Evolutionary conservation across 2,329 filamentous ascomycete species (phyloP).

Genomic region (Trichoderma guizhouense): DNA sequence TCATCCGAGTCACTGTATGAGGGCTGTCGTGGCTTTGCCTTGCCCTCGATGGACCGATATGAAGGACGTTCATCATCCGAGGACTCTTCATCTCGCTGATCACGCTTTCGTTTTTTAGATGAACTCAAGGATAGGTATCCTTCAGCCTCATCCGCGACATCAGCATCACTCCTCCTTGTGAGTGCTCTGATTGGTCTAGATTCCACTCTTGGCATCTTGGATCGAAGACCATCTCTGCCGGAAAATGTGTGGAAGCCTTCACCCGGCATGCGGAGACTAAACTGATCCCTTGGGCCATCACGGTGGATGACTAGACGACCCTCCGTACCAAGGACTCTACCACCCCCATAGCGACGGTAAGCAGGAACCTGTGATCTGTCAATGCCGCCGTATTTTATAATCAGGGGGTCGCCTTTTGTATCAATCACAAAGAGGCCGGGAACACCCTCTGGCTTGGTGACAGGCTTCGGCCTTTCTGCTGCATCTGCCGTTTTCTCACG

Average conservation of each 20-base stretch:
- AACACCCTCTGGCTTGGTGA: conserved; percentile 11
- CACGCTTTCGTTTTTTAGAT: conserved; percentile 43
- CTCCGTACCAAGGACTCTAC: conserved; percentile 65
- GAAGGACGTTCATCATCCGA: conserved; percentile 50
- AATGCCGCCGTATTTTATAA: conserved; percentile 69
- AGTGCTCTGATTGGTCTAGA: conserved; percentile 42
- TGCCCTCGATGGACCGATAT: conserved; percentile 64
- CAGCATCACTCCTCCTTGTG: conserved; percentile 24
- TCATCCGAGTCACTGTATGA: conserved; percentile 50
- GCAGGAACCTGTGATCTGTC: conserved; percentile 68
- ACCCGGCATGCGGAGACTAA: conserved; percentile 45
- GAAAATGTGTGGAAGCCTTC: conserved; percentile 33
- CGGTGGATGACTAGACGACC: conserved; percentile 63
- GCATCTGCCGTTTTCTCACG: conserved; percentile 1
- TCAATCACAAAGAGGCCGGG: conserved; percentile 59
- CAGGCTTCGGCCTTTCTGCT: conserved; percentile 5
- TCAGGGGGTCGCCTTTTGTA: conserved; percentile 71
- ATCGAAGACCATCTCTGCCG: conserved; percentile 48
- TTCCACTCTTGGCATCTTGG: conserved; percentile 38
- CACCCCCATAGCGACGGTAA: conserved; percentile 67
- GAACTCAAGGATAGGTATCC: conserved; percentile 49
- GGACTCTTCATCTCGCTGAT: conserved; percentile 32
- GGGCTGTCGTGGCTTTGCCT: conserved; percentile 49
- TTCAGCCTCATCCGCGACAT: conserved; percentile 29
- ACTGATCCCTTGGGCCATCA: conserved; percentile 55